Evolutionary conservation across 768 basidiomycete species (phyloP).

Genomic region (Exsudoporus frostii): DNA sequence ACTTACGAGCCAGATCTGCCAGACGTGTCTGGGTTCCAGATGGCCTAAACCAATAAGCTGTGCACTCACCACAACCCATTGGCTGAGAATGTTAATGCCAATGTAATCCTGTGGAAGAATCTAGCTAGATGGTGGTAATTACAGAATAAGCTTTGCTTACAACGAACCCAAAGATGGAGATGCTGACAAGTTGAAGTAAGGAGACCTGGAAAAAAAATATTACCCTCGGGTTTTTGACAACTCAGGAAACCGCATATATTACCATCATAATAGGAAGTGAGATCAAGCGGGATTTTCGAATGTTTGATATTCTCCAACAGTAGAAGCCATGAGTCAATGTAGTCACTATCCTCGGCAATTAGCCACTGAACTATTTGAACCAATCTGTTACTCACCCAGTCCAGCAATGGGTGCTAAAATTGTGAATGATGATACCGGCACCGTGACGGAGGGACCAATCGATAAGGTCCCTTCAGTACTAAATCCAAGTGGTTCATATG

Average conservation of each 20-base stretch:
- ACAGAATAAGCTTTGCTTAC: no score
- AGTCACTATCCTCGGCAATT: no score
- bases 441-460: neutral
- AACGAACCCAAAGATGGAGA: no score
- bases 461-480: no score
- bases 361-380: no score
- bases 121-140: no score
- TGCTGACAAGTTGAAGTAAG: no score
- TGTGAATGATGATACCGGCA: neutral
- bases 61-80: neutral
- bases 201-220: no score
- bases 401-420: conserved; percentile 4
- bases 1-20: conserved; percentile 14
- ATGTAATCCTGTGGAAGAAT: no score
- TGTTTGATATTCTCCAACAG: conserved; percentile 14
- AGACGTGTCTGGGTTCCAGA: neutral
- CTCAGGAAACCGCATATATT: neutral
- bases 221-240: neutral
- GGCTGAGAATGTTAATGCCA: neutral
- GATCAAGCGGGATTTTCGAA: neutral
- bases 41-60: neutral
- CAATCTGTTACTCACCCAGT: conserved; percentile 9
- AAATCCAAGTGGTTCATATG: no score
- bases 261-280: conserved; percentile 10
- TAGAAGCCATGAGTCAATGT: no score